Base-by-base conservation (phyloP, 768 basidiomycete species). In the Amanita pseudoporphyria region DNA sequence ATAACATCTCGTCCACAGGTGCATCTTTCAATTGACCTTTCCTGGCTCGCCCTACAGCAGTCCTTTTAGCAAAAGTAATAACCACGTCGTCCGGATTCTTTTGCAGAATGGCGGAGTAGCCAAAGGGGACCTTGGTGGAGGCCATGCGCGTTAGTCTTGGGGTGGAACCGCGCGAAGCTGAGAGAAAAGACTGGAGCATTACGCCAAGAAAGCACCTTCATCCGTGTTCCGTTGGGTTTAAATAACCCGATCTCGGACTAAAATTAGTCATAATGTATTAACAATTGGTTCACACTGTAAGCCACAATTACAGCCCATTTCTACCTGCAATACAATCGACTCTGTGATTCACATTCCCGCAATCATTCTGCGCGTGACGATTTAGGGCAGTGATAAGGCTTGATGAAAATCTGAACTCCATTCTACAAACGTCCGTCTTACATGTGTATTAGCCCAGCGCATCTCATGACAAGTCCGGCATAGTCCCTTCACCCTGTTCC, bases 21-120 rank as follows among this genome's bases (percentile, higher is more conserved):
- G 77, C 71, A 59, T 96, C 90, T 63, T 92, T 95, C 60, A 94
- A 74, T 51, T 92, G 92, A 19, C 95, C 95, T 64, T 95, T 97
- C 74, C 80, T 89, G 31, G 86, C 84, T 59, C 72, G 80, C 21
- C 90, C 88, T 54, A 91, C 74, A n/a, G 90, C 81, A n/a, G 89
- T 93, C 44, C 93, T 80, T 62, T 85, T 84, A 10, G 88, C 90
- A 57, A 87, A 88, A 2, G 87, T 89, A 52, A 96, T 82, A 53
- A 95, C 92, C 13, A 94, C 87, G 64, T 95, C 92, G 53, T 89
- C 78, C 0, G 83, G 76, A 45, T 73, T 79, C 72, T 81, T 86
- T 63, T 83, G 71, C 26, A 88, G 70, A 41, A 89, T 62, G 6
- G 71, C 69, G 30, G 72, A 53, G 28, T 76, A 69, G 9, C 81